Base-by-base conservation (phyloP, 2,329 filamentous ascomycete species). In the Aspergillus ochraceus region DNA sequence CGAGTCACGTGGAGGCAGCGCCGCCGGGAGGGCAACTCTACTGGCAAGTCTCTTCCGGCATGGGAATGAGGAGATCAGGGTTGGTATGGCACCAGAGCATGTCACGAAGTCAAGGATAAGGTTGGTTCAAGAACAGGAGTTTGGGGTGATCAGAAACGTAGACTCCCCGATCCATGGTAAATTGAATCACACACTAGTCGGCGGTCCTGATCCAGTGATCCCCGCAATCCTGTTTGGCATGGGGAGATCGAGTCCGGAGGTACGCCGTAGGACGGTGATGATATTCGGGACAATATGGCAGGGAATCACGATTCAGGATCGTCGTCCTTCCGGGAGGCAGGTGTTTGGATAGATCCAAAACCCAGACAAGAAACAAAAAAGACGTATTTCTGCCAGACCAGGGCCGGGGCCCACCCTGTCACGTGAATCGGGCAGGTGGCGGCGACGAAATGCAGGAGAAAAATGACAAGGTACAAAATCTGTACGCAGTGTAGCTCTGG, bases 201-300 rank as follows among this genome's bases (percentile, higher is more conserved):
- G n/a, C 14, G 52, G 42, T 54, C 39, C 29, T 36, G 20, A 24
- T 50, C 20, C 20, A 50, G 14, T 50, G 49, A n/a, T 60, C 62
- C 54, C 57, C 56, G 58, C 60, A 64, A 57, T 56, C 36, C 22
- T 26, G 8, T 12, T 36, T 36, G 10, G 32, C 32, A 29, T 14
- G 32, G 32, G 10, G 32, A 36, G 32, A 12, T 36, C 32, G 32
- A 36, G 32, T 36, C 32, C 32, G 45, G 6, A 19, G 9, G 22
- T 47, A 29, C 24, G 24, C 26, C 26, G 8, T 29, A 29, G 8
- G 26, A 29, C 26, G 14, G 17, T 42, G 17, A 42, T 42, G 6
- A 6, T n/a, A 17, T 42, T 42, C 17, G 36, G 17, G 17, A n/a
- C 14, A 42, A 17, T 42, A 6, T n/a, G 17, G 36, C 36, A 42